A percentile compares a stretch with the other conserved stretches of the same genome.
These are phyloP conservation scores for Metschnikowia borealis DNA, from an alignment of 805 yeast genomes.

Conservation along the genomic window DNA sequence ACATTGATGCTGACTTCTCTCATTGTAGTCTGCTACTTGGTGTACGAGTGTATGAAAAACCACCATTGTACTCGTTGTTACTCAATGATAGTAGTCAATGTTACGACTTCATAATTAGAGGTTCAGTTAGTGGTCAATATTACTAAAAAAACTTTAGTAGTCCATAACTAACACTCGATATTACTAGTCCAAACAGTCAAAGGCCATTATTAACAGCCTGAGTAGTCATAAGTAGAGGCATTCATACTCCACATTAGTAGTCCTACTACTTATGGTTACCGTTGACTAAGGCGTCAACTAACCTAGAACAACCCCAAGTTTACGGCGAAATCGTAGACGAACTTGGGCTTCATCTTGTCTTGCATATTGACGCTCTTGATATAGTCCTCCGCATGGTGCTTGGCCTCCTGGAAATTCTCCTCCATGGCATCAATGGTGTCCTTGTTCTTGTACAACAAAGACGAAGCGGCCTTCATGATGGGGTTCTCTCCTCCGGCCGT, in stretches of 20 bases:
- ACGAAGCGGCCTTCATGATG: not conserved
- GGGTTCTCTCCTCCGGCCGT: not conserved
- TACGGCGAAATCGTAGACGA: not conserved
- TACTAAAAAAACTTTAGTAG: too few species aligned
- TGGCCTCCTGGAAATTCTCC: not conserved
- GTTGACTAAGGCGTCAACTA: not conserved
- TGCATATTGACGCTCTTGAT: not conserved
- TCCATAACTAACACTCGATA: too few species aligned
- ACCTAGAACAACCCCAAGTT: not conserved
- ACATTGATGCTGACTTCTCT: conserved; percentile 87
- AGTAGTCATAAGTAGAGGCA: too few species aligned
- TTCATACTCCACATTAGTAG: too few species aligned
- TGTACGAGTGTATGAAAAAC: conserved; percentile 6
- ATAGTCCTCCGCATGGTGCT: not conserved
- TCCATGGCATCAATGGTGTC: not conserved
- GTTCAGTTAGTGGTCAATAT: too few species aligned
- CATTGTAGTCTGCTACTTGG: conserved; percentile 39
- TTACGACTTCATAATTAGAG: too few species aligned
- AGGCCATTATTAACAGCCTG: too few species aligned
- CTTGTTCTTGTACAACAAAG: not conserved
- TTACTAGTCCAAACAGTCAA: too few species aligned
- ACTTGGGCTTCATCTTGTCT: conserved; percentile 1
- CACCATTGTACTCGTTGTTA: not conserved
- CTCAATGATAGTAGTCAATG: too few species aligned
- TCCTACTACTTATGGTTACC: too few species aligned